These are phyloP conservation scores for Fusarium sulawesiense DNA, from an alignment of 2,329 filamentous ascomycete genomes.

Conservation along the genomic window DNA sequence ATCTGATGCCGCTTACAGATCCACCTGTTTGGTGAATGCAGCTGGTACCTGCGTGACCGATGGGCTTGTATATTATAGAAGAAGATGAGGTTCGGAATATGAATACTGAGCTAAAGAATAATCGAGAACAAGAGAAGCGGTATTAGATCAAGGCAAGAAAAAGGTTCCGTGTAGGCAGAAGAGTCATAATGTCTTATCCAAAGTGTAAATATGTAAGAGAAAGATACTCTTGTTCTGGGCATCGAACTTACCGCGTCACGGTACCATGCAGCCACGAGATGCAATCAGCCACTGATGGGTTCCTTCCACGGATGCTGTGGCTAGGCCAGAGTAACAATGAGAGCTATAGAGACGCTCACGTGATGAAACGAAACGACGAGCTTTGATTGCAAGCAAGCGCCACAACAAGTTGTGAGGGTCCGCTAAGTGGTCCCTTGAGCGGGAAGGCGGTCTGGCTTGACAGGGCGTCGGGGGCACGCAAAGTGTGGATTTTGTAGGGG, in stretches of 20 bases:
- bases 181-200: no score
- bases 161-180: no score
- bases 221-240: conserved; percentile 28
- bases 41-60: conserved; percentile 16
- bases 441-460: conserved; percentile 47
- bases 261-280: conserved; percentile 28
- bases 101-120: background rate
- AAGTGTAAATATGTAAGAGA: conserved; percentile 11
- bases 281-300: conserved; percentile 15
- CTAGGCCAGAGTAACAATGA: background rate
- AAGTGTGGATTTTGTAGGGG: conserved; percentile 38
- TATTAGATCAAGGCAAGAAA: background rate
- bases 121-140: background rate
- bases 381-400: conserved; percentile 31
- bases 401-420: conserved; percentile 31
- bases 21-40: conserved; percentile 29
- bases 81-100: background rate
- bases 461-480: conserved; percentile 20
- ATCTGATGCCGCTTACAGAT: conserved; percentile 30
- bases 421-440: conserved; percentile 38
- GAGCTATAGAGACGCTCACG: conserved; percentile 7
- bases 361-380: conserved; percentile 33
- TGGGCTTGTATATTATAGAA: conserved; percentile 21
- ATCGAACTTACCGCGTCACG: conserved; percentile 31
- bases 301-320: conserved; percentile 1